A percentile compares a stretch with the other conserved stretches of the same genome.
These are phyloP conservation scores for Hysterium pulicare DNA, from an alignment of 2,329 filamentous ascomycete genomes.

Conservation along the genomic window DNA sequence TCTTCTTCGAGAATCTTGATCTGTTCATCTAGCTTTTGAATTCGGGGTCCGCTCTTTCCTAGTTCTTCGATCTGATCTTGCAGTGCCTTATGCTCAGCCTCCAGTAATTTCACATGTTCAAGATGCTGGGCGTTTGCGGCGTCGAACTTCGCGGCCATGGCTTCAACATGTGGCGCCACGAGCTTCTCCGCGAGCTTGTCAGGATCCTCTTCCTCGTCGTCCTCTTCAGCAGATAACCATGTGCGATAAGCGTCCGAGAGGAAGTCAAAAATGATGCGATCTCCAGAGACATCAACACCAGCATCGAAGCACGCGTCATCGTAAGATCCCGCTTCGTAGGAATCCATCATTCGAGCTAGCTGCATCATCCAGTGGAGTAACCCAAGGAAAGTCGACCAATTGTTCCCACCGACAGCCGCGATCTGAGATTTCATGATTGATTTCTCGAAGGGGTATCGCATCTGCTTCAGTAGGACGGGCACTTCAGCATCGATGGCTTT, in stretches of 20 bases:
- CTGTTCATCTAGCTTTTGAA: constrained; percentile 79
- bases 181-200: constrained; percentile 72
- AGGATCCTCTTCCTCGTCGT: constrained; percentile 78
- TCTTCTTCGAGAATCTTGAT: constrained; percentile 95
- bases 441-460: constrained; percentile 92
- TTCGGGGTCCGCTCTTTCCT: constrained; percentile 79
- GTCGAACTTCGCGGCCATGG: constrained; percentile 87
- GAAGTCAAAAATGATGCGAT: constrained; percentile 93
- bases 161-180: constrained; percentile 77
- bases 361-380: constrained; percentile 99
- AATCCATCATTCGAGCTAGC: constrained; percentile 86
- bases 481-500: constrained; percentile 96
- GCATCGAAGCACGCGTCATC: constrained; percentile 86
- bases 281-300: constrained; percentile 81
- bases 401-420: constrained; percentile 89
- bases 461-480: constrained; percentile 83
- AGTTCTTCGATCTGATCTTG: constrained; percentile 85
- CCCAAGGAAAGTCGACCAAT: constrained; percentile 93
- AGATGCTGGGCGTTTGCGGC: constrained; percentile 78
- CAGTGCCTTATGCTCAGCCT: constrained; percentile 78
- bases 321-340: constrained; percentile 73
- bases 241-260: constrained; percentile 85
- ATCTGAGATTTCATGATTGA: constrained; percentile 97
- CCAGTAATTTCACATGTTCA: constrained; percentile 78
- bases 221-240: constrained; percentile 77